phyloP scores from a whole-genome alignment of 2,329 filamentous ascomycete genomes.

The Emmonsiellopsis sp. region DNA sequence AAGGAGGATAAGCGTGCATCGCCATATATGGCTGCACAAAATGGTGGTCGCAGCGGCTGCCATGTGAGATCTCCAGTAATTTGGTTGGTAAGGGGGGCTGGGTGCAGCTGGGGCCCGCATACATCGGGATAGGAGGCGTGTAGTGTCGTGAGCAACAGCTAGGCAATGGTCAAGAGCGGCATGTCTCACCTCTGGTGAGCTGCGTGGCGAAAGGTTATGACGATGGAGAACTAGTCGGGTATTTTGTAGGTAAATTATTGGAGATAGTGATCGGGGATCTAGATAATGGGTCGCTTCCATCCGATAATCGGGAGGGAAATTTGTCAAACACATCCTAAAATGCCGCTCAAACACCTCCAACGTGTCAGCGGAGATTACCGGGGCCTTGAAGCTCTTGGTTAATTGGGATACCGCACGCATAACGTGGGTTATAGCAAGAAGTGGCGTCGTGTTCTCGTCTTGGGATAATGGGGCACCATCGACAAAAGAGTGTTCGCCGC shows the following conservation, averaged over 20 bases:
- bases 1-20: conserved; percentile 70
- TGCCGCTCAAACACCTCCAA: conserved; percentile 73
- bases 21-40: conserved; percentile 76
- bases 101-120: conserved; percentile 36
- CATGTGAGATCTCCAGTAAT: conserved; percentile 47
- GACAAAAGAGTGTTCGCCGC: conserved; percentile 62
- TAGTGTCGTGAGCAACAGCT: conserved; percentile 66
- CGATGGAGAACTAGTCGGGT: conserved; percentile 78
- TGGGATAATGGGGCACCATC: conserved; percentile 36
- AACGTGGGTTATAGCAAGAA: conserved; percentile 72
- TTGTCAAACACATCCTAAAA: conserved; percentile 63
- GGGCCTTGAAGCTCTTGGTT: conserved; percentile 58
- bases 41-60: conserved; percentile 62
- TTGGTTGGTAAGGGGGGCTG: conserved; percentile 23
- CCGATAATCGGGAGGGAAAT: conserved; percentile 67
- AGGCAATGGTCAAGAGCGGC: conserved; percentile 71
- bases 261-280: conserved; percentile 63
- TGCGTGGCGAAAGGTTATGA: conserved; percentile 72
- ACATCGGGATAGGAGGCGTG: conserved; percentile 60
- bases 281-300: conserved; percentile 56
- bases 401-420: conserved; percentile 68
- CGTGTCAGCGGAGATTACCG: conserved; percentile 55
- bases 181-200: conserved; percentile 54
- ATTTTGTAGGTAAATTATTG: conserved; percentile 69
- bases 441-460: conserved; percentile 53